phyloP scores from a whole-genome alignment of 768 basidiomycete species.

The Tylopilus cervinicoccineus region DNA sequence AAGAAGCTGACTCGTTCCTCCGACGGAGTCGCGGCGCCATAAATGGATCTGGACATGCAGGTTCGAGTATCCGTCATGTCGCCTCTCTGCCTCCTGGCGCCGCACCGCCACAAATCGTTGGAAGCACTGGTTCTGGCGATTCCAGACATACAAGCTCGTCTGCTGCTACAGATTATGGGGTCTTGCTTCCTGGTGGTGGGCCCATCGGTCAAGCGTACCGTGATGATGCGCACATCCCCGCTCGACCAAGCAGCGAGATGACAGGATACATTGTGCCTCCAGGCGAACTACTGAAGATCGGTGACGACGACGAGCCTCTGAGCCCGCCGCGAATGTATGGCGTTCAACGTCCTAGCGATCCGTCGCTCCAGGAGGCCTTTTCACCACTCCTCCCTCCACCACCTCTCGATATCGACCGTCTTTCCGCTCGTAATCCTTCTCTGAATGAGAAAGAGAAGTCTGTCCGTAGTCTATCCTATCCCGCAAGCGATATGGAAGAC shows the following conservation, averaged over 20 bases:
- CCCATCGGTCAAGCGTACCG: constrained; percentile 32
- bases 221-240: constrained; percentile 19
- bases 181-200: constrained; percentile 29
- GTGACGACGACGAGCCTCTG: constrained; percentile 29
- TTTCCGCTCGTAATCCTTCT: constrained; percentile 23
- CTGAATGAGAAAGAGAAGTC: constrained; percentile 33
- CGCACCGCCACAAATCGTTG: constrained; percentile 33
- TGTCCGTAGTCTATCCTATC: constrained; percentile 30
- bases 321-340: constrained; percentile 30
- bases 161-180: constrained; percentile 33
- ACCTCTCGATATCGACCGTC: constrained; percentile 32
- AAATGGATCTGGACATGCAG: constrained; percentile 11
- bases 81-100: constrained; percentile 31
- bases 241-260: constrained; percentile 31
- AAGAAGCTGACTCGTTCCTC: constrained; percentile 66
- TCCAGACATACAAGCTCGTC: constrained; percentile 41
- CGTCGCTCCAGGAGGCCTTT: constrained; percentile 24
- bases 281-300: constrained; percentile 32
- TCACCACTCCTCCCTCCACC: constrained; percentile 39
- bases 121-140: constrained; percentile 37
- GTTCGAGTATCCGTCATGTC: constrained; percentile 17
- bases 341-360: constrained; percentile 19
- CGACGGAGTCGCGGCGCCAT: constrained; percentile 31
- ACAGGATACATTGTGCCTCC: constrained; percentile 36
- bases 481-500: constrained; percentile 31